Evolutionary conservation across 495 filamentous ascomycete species (phyloP).

Genomic region (Corynascus novoguineensis): DNA sequence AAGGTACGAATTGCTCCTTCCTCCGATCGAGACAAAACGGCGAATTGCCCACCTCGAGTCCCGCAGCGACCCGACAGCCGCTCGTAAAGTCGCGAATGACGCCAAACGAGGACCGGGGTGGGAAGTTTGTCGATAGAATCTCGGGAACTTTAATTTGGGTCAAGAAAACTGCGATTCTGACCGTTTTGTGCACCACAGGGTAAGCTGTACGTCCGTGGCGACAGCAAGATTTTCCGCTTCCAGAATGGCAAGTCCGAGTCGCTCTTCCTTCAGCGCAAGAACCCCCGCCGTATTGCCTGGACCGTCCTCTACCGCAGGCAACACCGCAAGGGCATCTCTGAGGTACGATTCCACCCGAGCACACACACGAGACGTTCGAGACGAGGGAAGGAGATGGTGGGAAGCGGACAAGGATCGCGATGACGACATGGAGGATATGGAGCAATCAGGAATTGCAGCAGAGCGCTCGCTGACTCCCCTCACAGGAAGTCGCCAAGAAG

Average conservation of each 20-base stretch:
- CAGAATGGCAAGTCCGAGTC: constrained; percentile 99
- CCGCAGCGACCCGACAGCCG: constrained; percentile 1
- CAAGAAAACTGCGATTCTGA: constrained; percentile 23
- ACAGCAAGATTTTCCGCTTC: constrained; percentile 99
- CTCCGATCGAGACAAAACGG: constrained; percentile 12
- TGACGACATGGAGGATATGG: constrained; percentile 4
- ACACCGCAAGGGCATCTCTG: constrained; percentile 99
- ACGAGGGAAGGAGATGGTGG: background rate
- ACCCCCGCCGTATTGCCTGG: constrained; percentile 98
- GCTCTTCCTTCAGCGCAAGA: constrained; percentile 99
- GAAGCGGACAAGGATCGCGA: background rate
- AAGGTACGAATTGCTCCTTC: constrained; percentile 62
- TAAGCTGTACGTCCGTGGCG: constrained; percentile 97
- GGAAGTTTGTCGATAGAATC: background rate
- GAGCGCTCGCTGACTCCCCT: constrained; percentile 40
- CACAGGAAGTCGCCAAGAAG: constrained; percentile 98
- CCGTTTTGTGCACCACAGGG: constrained; percentile 51
- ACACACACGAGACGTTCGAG: background rate
- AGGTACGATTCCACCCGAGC: constrained; percentile 58
- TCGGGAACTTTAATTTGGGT: constrained; percentile 2
- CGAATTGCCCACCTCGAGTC: constrained; percentile 13
- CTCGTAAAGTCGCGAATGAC: constrained; percentile 5
- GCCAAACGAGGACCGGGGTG: constrained; percentile 12
- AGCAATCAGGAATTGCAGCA: background rate
- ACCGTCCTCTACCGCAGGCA: constrained; percentile 95